Conservation (phyloP, 805 yeast species). For the Myxozyma lipomycoides region DNA sequence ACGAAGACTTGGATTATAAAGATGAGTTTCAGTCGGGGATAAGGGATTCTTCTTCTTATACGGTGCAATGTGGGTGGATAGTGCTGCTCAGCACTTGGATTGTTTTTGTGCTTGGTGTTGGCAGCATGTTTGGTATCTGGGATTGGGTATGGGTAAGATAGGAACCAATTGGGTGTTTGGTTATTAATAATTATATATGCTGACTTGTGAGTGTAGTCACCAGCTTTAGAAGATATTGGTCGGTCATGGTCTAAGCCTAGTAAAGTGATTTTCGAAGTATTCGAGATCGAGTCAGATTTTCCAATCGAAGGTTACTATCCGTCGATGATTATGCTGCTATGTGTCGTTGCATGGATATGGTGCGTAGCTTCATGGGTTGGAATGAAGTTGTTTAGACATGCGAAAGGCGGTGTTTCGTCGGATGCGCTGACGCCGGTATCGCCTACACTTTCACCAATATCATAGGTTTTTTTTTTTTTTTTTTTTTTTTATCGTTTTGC, state of each 20-base stretch:
- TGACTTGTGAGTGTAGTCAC: too few species aligned
- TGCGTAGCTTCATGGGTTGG: constrained; percentile 73
- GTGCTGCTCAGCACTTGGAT: constrained; percentile 24
- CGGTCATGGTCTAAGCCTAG: background rate
- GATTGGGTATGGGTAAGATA: constrained; percentile 27
- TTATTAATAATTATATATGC: too few species aligned
- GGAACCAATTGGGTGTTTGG: background rate
- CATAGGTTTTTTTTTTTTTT: background rate
- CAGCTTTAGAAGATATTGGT: too few species aligned
- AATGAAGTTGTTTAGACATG: constrained; percentile 72
- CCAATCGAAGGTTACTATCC: constrained; percentile 43
- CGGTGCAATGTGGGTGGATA: constrained; percentile 28
- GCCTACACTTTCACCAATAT: background rate
- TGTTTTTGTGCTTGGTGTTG: constrained; percentile 21
- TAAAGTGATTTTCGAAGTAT: background rate
- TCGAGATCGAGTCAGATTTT: constrained; percentile 27
- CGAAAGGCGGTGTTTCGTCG: constrained; percentile 52
- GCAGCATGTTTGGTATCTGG: constrained; percentile 28
- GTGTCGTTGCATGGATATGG: constrained; percentile 59
- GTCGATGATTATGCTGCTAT: constrained; percentile 34
- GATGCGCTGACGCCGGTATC: constrained; percentile 3
- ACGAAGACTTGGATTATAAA: constrained; percentile 4
- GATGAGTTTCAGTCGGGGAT: background rate
- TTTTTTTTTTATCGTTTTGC: background rate
- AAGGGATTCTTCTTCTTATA: constrained; percentile 6